These are phyloP conservation scores for Colletotrichum brevisporum DNA, from an alignment of 2,329 filamentous ascomycete species.

Conservation along the genomic window DNA sequence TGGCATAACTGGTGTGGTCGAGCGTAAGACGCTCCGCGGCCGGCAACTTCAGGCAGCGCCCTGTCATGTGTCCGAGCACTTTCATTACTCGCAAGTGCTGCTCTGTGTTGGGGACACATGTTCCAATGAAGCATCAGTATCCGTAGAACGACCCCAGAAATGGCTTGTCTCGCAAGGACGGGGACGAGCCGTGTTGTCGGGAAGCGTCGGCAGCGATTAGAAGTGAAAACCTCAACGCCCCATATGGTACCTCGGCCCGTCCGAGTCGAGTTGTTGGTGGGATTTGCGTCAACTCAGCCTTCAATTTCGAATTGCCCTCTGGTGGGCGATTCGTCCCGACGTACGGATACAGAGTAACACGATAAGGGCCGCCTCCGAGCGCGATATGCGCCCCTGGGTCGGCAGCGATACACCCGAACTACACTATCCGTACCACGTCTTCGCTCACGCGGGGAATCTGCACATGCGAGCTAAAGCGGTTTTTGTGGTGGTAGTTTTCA, in stretches of 20 bases:
- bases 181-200: constrained; percentile 27
- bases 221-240: constrained; percentile 1
- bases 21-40: constrained; percentile 6
- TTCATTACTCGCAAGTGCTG: constrained; percentile 12
- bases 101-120: not conserved
- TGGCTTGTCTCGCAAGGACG: constrained; percentile 22
- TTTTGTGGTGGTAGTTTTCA: too few relatives aligned
- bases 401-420: not conserved
- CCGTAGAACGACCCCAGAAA: not conserved
- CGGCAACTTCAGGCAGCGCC: constrained; percentile 2
- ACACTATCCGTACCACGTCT: not conserved
- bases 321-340: not conserved
- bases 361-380: not conserved
- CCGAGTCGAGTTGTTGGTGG: constrained; percentile 1
- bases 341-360: not conserved
- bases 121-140: constrained; percentile 1
- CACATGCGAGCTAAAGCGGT: not conserved
- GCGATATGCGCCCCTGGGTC: not conserved
- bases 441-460: not conserved
- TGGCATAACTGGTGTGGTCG: constrained; percentile 3
- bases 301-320: constrained; percentile 3
- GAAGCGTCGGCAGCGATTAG: not conserved
- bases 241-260: not conserved
- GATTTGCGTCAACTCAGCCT: constrained; percentile 9
- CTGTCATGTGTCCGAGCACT: not conserved